A percentile compares a stretch with the other conserved stretches of the same genome.
phyloP scores from a whole-genome alignment of 1,139 yeast species.

The Hemisphaericaspora lyxosophila region DNA sequence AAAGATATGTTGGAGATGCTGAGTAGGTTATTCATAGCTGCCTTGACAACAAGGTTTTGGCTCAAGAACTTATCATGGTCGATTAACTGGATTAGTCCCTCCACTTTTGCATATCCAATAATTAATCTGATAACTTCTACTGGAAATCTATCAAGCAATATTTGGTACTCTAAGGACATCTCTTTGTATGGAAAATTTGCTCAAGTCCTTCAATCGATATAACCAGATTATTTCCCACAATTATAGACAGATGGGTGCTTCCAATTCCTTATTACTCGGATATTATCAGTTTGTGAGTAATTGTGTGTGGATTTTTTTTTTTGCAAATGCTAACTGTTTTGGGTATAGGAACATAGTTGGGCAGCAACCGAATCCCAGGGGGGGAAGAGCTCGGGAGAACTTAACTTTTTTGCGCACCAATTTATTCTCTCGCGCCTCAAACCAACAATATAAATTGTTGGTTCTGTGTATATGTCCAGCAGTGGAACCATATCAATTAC shows the following conservation, averaged over 20 bases:
- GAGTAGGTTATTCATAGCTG: slow-evolving; percentile 10
- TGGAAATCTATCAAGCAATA: slow-evolving; percentile 9
- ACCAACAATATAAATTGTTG: too few relatives aligned
- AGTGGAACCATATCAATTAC: too few relatives aligned
- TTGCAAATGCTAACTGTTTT: too few relatives aligned
- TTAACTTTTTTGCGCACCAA: not conserved
- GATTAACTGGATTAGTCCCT: slow-evolving; percentile 10
- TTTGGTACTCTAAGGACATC: slow-evolving; percentile 1
- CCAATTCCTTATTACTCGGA: too few relatives aligned
- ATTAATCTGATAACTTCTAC: slow-evolving; percentile 12
- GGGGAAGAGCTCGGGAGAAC: not conserved
- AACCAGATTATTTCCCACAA: too few relatives aligned
- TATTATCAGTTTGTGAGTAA: too few relatives aligned
- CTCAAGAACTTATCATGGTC: slow-evolving; percentile 9
- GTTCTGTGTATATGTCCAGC: too few relatives aligned
- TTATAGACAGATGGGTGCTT: too few relatives aligned
- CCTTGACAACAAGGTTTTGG: slow-evolving; percentile 7
- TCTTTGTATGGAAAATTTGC: too few relatives aligned
- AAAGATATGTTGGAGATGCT: slow-evolving; percentile 9
- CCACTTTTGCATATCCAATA: slow-evolving; percentile 8
- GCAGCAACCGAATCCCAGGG: not conserved
- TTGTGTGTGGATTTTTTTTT: too few relatives aligned
- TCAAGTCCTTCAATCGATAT: too few relatives aligned
- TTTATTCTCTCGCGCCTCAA: not conserved
- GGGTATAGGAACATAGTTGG: not conserved